These are phyloP conservation scores for Penicillium turbatum DNA, from an alignment of 495 filamentous ascomycete species.

Conservation along the genomic window DNA sequence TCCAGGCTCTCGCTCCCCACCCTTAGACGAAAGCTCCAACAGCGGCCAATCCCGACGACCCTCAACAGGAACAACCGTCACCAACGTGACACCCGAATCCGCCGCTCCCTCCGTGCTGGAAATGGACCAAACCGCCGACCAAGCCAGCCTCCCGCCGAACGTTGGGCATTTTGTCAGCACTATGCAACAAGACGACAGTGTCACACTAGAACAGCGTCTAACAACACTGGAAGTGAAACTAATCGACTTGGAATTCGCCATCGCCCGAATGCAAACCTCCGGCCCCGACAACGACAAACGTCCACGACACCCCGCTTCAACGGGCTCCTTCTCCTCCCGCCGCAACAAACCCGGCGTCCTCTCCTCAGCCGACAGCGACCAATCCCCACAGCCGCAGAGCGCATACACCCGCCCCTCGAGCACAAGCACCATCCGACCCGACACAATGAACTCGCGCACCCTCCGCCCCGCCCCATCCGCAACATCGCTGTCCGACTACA, in stretches of 20 bases:
- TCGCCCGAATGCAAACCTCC: slow-evolving; percentile 48
- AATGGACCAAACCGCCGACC: slow-evolving; percentile 17
- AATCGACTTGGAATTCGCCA: slow-evolving; percentile 53
- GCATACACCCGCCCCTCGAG: slow-evolving; percentile 30
- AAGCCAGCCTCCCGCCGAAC: slow-evolving; percentile 36
- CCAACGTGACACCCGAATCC: slow-evolving; percentile 26
- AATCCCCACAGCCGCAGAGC: slow-evolving; percentile 16
- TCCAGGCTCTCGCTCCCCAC: slow-evolving; percentile 24
- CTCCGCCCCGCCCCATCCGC: slow-evolving; percentile 32
- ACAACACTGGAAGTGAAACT: slow-evolving; percentile 53
- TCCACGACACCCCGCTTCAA: slow-evolving; percentile 15
- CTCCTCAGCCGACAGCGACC: slow-evolving; percentile 21
- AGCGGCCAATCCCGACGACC: slow-evolving; percentile 27
- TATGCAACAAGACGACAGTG: slow-evolving; percentile 45
- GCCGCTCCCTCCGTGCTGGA: slow-evolving; percentile 21
- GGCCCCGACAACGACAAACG: slow-evolving; percentile 14
- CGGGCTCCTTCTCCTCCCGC: slow-evolving; percentile 12
- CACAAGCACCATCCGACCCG: slow-evolving; percentile 40
- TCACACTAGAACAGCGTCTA: slow-evolving; percentile 48
- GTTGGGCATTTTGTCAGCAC: slow-evolving; percentile 38
- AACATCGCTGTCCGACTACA: slow-evolving; percentile 30
- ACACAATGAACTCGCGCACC: slow-evolving; percentile 25
- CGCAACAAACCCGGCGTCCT: slow-evolving; percentile 24
- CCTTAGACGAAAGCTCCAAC: slow-evolving; percentile 22
- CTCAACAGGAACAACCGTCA: slow-evolving; percentile 32